Base-by-base conservation (phyloP, 169 alveolate genomes). In the Plasmodium vivax region DNA sequence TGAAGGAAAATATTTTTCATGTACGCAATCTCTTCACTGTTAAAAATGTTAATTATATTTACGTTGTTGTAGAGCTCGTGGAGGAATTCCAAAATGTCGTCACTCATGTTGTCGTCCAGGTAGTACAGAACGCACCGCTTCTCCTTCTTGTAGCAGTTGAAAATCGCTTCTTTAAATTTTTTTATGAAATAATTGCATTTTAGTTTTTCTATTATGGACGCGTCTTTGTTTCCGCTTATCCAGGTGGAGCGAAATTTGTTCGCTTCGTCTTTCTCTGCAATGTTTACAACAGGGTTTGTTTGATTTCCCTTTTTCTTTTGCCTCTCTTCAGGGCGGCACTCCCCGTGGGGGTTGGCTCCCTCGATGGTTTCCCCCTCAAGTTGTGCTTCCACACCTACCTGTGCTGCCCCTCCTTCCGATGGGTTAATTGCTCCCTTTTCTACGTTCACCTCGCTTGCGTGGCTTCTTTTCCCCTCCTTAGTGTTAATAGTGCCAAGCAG, bases 21-120 rank as follows among this genome's bases (percentile, higher is more conserved):
- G 77, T 43, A 92, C 19, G 95, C 92, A 32, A 92, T 41, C 45
- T 92, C 95, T 92, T 92, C 95, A 68, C 88, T 92, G 62, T 92
- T 92, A 72, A 92, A 92, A 4, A 92, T 81, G 58, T 92, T 83
- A 68, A 92, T 73, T 82, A 92, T 51, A 82, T 92, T 68, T 23
- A 82, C 95, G 83, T 92, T 92, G 56, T 71, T 92, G 58, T 92
- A 92, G 23, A 92, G 3, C 27, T 82, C 85, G 43, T 92, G 95
- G 41, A 92, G 47, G 83, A 82, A 92, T 92, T 92, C 95, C 56
- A 92, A 92, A 68, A 92, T 79, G 6, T 92, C 85, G 27, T 92
- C 92, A 83, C 43, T 92, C 82, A 92, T 92, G 27, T 82, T 92
- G 23, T 92, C 95, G 56, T 92, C 85, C 45, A 92, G 56, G 45